Conservation (phyloP, 2,329 filamentous ascomycete genomes). For the Aspergillus clavatus region DNA sequence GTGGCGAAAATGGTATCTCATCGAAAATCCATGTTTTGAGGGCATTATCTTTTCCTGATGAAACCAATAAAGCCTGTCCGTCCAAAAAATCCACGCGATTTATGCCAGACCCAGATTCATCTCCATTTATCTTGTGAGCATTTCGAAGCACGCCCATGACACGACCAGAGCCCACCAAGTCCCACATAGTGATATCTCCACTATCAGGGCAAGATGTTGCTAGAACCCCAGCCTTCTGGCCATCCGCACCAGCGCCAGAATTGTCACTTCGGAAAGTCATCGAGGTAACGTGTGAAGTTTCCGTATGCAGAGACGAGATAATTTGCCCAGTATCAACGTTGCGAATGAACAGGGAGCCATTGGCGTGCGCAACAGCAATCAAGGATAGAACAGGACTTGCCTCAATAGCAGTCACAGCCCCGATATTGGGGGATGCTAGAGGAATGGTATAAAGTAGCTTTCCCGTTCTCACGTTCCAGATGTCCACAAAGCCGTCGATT, state of each 20-base stretch:
- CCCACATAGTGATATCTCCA: constrained; percentile 94
- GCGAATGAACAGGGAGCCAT: constrained; percentile 72
- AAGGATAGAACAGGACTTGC: constrained; percentile 79
- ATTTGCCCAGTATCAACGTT: constrained; percentile 75
- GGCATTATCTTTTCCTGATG: constrained; percentile 87
- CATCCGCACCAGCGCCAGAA: constrained; percentile 80
- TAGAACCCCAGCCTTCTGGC: constrained; percentile 83
- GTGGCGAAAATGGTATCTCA: constrained; percentile 78
- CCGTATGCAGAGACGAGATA: constrained; percentile 64
- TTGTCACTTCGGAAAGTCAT: constrained; percentile 91
- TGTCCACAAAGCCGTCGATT: constrained; percentile 83
- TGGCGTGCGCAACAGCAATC: constrained; percentile 80
- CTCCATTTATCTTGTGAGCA: constrained; percentile 64
- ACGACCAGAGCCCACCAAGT: constrained; percentile 81
- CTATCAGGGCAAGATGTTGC: constrained; percentile 74
- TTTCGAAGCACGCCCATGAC: constrained; percentile 81
- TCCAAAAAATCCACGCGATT: constrained; percentile 84
- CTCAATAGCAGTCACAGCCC: constrained; percentile 80
- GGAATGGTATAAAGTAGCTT: constrained; percentile 88
- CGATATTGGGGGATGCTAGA: constrained; percentile 66
- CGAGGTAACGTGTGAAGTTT: constrained; percentile 64
- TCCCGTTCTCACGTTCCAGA: constrained; percentile 92
- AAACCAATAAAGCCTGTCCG: constrained; percentile 84
- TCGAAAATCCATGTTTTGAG: constrained; percentile 97
- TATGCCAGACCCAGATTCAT: constrained; percentile 64